A percentile compares a stretch with the other conserved stretches of the same genome.
Conservation (phyloP, 2,329 filamentous ascomycete species). For the Byssothecium circinans region DNA sequence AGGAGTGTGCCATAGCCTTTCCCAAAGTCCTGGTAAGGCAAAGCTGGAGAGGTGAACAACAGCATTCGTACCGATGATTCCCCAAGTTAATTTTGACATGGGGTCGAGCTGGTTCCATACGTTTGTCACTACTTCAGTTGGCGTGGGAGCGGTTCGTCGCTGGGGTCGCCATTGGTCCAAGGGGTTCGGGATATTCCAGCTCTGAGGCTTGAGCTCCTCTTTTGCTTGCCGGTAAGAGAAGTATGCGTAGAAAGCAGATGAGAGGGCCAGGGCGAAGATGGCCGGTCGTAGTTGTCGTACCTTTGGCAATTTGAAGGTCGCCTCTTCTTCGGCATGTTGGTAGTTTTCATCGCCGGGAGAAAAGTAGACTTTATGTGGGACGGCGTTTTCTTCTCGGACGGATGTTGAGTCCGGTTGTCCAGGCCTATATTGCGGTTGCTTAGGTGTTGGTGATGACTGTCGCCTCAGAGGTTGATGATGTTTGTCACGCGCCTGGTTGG, state of each 20-base stretch:
- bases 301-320: constrained; percentile 11
- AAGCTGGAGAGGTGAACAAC: constrained; percentile 31
- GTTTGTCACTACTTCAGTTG: constrained; percentile 28
- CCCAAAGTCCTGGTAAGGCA: constrained; percentile 25
- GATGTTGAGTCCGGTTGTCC: not conserved
- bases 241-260: constrained; percentile 29
- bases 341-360: not conserved
- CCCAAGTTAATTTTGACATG: constrained; percentile 29
- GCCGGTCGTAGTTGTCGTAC: constrained; percentile 32
- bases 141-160: constrained; percentile 22
- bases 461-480: not conserved
- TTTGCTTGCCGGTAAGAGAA: constrained; percentile 34
- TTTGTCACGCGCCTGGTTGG: constrained; percentile 2
- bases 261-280: constrained; percentile 32
- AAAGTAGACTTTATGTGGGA: not conserved
- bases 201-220: constrained; percentile 19
- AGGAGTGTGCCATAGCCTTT: constrained; percentile 34
- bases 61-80: constrained; percentile 33
- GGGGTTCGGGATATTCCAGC: constrained; percentile 11
- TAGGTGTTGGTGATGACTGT: not conserved
- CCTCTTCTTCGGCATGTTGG: not conserved
- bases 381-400: not conserved
- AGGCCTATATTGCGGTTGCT: not conserved
- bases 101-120: constrained; percentile 29
- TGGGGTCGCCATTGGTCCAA: constrained; percentile 20